Evolutionary conservation across 2,329 filamentous ascomycete species (phyloP).

Genomic region (Talaromyces albobiverticillius): DNA sequence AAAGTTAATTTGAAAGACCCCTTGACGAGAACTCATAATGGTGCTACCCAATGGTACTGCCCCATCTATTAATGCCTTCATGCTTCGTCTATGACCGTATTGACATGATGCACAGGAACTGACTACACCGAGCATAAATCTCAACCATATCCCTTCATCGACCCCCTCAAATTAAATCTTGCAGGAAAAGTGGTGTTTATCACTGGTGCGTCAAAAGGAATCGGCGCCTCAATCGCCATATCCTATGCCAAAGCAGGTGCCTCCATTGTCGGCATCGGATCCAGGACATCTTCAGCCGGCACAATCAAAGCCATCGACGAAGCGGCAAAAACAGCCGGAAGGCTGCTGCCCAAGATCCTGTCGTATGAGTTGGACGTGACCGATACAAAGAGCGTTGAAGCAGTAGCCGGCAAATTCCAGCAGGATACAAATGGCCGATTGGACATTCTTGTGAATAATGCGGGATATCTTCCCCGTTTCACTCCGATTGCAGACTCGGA

Average conservation of each 20-base stretch:
- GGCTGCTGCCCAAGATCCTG: neutral
- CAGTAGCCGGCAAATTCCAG: neutral
- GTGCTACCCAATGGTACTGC: neutral
- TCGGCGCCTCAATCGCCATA: conserved; percentile 54
- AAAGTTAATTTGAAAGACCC: too few relatives aligned
- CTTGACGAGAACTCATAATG: too few relatives aligned
- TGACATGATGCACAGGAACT: neutral
- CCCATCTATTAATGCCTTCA: too few relatives aligned
- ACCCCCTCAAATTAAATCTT: neutral
- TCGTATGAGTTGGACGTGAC: neutral
- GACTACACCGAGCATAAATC: neutral
- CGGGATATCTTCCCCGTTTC: conserved; percentile 34
- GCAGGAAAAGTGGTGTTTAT: conserved; percentile 49
- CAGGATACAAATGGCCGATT: conserved; percentile 19
- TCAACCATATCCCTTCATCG: neutral
- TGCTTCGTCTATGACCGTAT: too few relatives aligned
- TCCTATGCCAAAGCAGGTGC: conserved; percentile 56
- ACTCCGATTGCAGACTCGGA: conserved; percentile 27
- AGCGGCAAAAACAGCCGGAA: conserved; percentile 35
- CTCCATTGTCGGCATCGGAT: conserved; percentile 51
- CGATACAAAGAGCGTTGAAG: neutral
- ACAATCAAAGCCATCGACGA: conserved; percentile 32
- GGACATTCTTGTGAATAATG: conserved; percentile 51
- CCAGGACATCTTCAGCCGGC: conserved; percentile 47
- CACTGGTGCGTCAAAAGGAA: conserved; percentile 54